Base-by-base conservation (phyloP, 192 early-diverging fungal species). In the Chytriomyces sp. region DNA sequence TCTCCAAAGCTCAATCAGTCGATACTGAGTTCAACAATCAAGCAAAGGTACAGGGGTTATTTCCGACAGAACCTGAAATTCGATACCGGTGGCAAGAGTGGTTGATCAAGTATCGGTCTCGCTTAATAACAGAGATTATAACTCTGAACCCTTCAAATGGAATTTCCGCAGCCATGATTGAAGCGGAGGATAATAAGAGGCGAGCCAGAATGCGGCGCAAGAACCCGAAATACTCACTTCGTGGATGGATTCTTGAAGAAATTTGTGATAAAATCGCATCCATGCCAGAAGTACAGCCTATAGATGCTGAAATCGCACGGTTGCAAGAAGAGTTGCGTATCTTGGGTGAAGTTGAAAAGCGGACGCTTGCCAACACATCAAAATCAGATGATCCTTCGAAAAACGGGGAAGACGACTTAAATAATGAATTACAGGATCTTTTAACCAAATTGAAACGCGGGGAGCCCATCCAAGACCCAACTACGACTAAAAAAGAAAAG, bases 161-260 rank as follows among this genome's bases (percentile, higher is more conserved):
- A 69, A 5, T 69, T 59, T 57, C 70, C 39, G 52, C 37, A 3
- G 66, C 64, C 2, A 4, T 40, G 25, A 40, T 67, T 4, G 70
- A 40, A 1, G 14, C 17, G 14, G 74, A 71, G 32, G 81, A 83
- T 36, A 33, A 31, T 5, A 56, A 72, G 10, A 76, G 91, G 19
- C 64, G 66, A 32, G 54, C 37, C n/a, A 54, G 75, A 22, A 95
- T 96, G 93, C 76, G 86, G 40, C 44, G 58, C 10, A 73, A 78
- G 52, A 96, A 96, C 69, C 94, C 93, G 5, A 80, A 80, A 40
- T 93, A 90, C 79, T 84, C 91, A 6, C 79, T 93, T 52, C 87
- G 93, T 22, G 93, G 93, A 68, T 92, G 90, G 87, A 86, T 93
- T 34, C 87, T 91, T 3, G 83, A 88, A 52, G 52, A 89, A 57